A percentile compares a stretch with the other conserved stretches of the same genome.
Evolutionary conservation across 2,329 filamentous ascomycete species (phyloP).

Genomic region (Diaporthe ilicicola): DNA sequence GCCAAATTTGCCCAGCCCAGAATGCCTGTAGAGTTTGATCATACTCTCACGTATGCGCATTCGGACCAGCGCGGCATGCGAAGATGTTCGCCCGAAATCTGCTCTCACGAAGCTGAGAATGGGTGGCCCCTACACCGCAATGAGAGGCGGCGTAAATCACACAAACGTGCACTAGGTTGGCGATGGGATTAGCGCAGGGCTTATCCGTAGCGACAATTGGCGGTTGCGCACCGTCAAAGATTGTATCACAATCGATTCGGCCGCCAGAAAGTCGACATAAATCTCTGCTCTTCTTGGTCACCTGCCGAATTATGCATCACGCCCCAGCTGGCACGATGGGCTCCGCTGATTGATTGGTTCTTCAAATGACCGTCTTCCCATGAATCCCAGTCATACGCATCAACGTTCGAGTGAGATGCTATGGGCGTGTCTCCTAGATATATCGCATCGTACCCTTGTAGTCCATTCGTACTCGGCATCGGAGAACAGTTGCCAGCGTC

Average conservation of each 20-base stretch:
- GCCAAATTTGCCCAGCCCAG: background rate
- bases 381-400: background rate
- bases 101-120: background rate
- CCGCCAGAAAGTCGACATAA: slow-evolving; percentile 28
- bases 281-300: slow-evolving; percentile 29
- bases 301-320: background rate
- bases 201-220: background rate
- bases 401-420: background rate
- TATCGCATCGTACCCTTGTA: background rate
- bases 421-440: background rate
- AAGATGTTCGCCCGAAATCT: background rate
- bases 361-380: background rate
- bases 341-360: background rate
- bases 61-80: background rate
- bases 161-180: no score
- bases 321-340: background rate
- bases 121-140: background rate
- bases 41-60: no score
- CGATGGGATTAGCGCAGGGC: background rate
- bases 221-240: background rate
- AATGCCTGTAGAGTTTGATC: background rate
- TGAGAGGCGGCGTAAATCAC: background rate
- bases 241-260: slow-evolving; percentile 21
- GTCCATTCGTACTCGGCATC: background rate
- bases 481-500: background rate